Base-by-base conservation (phyloP, 2,329 filamentous ascomycete genomes). In the Phialophora macrospora region DNA sequence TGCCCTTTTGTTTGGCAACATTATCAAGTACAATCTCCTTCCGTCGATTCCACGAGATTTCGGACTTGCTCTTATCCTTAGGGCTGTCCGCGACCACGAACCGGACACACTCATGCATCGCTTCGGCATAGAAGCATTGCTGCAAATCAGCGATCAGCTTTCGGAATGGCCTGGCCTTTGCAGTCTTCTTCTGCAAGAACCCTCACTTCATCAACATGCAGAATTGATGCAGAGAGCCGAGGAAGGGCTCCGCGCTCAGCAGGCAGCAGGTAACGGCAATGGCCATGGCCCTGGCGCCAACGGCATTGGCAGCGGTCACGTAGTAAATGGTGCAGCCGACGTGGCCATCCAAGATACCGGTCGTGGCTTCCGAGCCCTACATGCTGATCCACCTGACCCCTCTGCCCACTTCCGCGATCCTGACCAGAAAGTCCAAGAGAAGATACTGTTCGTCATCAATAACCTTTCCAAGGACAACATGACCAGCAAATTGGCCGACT, bases 91-190 rank as follows among this genome's bases (percentile, higher is more conserved):
- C 70, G 93, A 97, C 69, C 92, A 95, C 73, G 81, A 85, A 34
- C 87, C 90, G 0, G 90, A 96, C 34, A 88, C 93, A 67, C 88
- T 92, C 0, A 98, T 99, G 95, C 98, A 95, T 82, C 97, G 97
- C 74, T 99, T 99, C 75, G 95, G 96, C 11, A 84, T 99, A 12
- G 95, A 99, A 76, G 95, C 95, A 17, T 85, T 99, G 66, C 89
- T 97, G 76, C 93, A 98, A 77, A 86, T 98, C 61, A 88, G 92
- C 62, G 84, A 87, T 46, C 88, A 95, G 48, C 87, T 99, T 56
- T 85, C 88, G 4, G 95, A 99, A 75, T 99, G 95, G 95, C 92
- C 93, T n/a, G 91, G 91, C 1, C 96, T 97, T 73, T 98, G 94
- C 76, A 89, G 90, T 67, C 87, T 95, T 68, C 85, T 99, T 5